Evolutionary conservation across 1,284 basidiomycete species (phyloP).

Genomic region (Cryptococcus amylolentus): DNA sequence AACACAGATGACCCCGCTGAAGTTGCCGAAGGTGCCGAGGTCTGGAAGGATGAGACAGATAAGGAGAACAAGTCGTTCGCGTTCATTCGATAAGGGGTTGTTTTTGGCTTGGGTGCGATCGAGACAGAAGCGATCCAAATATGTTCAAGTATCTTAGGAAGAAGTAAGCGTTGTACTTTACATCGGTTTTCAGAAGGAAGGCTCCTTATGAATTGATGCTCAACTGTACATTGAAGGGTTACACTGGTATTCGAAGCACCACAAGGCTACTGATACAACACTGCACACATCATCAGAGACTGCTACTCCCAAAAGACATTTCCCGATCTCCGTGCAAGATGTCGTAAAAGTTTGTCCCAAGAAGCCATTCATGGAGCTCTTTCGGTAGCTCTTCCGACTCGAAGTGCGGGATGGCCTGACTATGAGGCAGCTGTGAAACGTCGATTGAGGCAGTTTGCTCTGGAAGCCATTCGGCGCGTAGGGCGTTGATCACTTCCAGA

Average conservation of each 20-base stretch:
- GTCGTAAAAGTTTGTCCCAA: not conserved
- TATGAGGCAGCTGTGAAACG: not conserved
- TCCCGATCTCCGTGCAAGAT: not conserved
- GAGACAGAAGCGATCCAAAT: too few relatives aligned
- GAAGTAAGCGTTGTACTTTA: too few relatives aligned
- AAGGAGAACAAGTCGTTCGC: slow-evolving; percentile 4
- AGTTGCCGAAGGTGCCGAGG: slow-evolving; percentile 9
- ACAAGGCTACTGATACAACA: too few relatives aligned
- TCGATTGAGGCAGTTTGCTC: not conserved
- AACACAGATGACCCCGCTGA: slow-evolving; percentile 6
- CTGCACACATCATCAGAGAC: too few relatives aligned
- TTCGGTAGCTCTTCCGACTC: not conserved
- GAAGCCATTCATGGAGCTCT: not conserved
- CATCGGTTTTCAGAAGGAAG: too few relatives aligned
- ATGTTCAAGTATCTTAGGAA: too few relatives aligned
- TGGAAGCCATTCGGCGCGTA: slow-evolving; percentile 11
- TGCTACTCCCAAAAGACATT: too few relatives aligned
- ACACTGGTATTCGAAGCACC: too few relatives aligned
- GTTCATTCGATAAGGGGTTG: too few relatives aligned
- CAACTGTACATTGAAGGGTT: too few relatives aligned
- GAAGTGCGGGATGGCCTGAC: not conserved
- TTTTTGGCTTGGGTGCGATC: too few relatives aligned
- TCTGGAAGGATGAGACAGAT: slow-evolving; percentile 33
- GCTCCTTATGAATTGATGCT: too few relatives aligned
- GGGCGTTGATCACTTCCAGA: slow-evolving; percentile 4